Base-by-base conservation (phyloP, 108 stramenopile species). In the Chaetoceros tenuissimus region DNA sequence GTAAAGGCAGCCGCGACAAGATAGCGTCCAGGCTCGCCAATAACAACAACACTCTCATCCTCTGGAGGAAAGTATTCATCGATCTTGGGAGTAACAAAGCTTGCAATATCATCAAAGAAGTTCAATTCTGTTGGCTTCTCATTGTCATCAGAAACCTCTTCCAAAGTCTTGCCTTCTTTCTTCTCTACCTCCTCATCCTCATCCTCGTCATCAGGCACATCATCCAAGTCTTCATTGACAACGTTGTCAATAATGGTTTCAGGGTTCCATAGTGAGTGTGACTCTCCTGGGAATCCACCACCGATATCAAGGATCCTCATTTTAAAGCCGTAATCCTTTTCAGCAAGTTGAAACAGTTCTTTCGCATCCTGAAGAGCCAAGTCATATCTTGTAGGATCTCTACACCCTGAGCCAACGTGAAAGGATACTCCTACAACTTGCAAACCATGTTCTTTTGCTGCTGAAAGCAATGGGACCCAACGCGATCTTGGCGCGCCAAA, bases 331-430 rank as follows among this genome's bases (percentile, higher is more conserved):
- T 77, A 93, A n/a, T 88, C 74, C 2, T 51, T 51, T 56, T 74
- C 66, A 31, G 85, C 95, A 26, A 85, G 62, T 25, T 86, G 88
- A 66, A 96, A 96, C 31, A 92, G 62, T 22, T 53, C 63, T 34
- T 69, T 74, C 31, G 88, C 86, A 60, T 85, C 82, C 43, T 70
- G 60, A 31, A 96, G 59, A 3, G 95, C 95, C 59, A 82, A 59
- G 30, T 81, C 77, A 59, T 92, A 96, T 24, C 87, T 67, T 18
- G 69, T 50, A 2, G 84, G 74, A 71, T 96, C 90, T 24, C 90
- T 75, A 66, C 94, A 95, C 1, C 95, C 95, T 51, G 77, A 77
- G 21, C 95, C 95, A 22, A 94, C 94, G 71, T 96, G 95, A 75
- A 92, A 96, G 26, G 82, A 81, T 19, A 89, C 84, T 3, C 88